Evolutionary conservation across 331 rosid species (phyloP).

Genomic region (Erythrophleum ivorense): DNA sequence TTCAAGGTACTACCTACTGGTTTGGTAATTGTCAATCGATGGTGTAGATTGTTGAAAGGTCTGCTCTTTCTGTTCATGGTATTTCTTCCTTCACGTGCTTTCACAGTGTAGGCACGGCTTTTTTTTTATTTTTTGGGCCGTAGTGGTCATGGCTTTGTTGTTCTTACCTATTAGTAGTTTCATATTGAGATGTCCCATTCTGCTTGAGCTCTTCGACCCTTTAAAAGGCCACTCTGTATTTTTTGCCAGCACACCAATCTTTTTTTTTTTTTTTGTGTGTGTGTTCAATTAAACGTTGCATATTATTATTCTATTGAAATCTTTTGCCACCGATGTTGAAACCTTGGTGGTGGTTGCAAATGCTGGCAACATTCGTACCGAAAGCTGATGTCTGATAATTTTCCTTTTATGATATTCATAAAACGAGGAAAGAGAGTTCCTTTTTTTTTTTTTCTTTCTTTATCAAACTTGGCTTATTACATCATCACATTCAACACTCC

Average conservation of each 20-base stretch:
- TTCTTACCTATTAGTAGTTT: neutral
- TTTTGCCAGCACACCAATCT: neutral
- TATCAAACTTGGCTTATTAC: slow-evolving; percentile 29
- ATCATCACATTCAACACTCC: slow-evolving; percentile 6
- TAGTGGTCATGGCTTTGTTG: neutral
- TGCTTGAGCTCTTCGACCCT: slow-evolving; percentile 1
- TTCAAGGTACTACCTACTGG: neutral
- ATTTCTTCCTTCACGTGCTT: neutral
- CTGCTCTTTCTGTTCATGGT: neutral
- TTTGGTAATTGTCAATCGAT: neutral
- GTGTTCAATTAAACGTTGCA: neutral
- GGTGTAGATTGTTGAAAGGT: neutral
- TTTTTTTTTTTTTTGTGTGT: neutral
- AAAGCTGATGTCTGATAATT: slow-evolving; percentile 23
- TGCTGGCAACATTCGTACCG: neutral
- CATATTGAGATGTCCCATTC: neutral
- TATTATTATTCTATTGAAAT: neutral
- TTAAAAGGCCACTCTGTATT: neutral
- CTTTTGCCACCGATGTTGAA: slow-evolving; percentile 24
- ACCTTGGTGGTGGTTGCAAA: neutral
- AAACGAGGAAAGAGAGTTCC: neutral
- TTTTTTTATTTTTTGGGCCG: no score
- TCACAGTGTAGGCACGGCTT: neutral
- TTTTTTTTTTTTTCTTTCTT: neutral
- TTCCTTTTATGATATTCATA: neutral